Base-by-base conservation (phyloP, 2,329 filamentous ascomycete genomes). In the Sporothrix phasma region DNA sequence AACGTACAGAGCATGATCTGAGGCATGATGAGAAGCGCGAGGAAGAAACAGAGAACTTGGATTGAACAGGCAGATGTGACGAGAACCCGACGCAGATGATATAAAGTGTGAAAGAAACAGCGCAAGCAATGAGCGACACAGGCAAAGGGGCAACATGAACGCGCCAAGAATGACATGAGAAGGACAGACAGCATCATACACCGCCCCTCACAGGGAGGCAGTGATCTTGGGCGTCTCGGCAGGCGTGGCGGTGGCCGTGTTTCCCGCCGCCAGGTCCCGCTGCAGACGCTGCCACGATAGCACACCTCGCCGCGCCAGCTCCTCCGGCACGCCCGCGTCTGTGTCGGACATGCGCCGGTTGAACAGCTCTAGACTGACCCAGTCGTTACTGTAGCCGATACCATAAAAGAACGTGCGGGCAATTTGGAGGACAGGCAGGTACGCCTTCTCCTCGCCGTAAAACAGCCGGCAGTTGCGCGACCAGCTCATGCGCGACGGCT, bases 401-500 rank as follows among this genome's bases (percentile, higher is more conserved):
- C 81, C 80, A 26, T 80, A 75, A 47, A 84, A 72, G 58, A 88
- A 78, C 0, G 81, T 79, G 61, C 76, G 74, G 3, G 81, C 73
- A 4, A 87, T 78, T 31, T 81, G 77, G 61, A 78, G 71, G 0
- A 84, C 78, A 0, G 85, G 85, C 13, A 88, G 71, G 71, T 87
- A 88, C 0, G 79, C 85, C 5, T 17, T 76, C 64, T 79, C 74
- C 68, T 87, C 84, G 61, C 83, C 83, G 41, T 84, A 80, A 69
- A 86, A 87, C 0, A 84, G 71, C 13, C 85, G 75, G 53, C 81
- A 84, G 70, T 87, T 87, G 24, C 85, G 74, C 41, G 80, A 84
- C 85, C 85, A 88, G 62, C 76, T 84, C 85, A 88, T 87, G 1
- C 83, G 74, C 2, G 80, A 69, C n/a, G 79, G 80, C 70, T 86